Base-by-base conservation (phyloP, 2,329 filamentous ascomycete genomes). In the Diaporthe amygdali region DNA sequence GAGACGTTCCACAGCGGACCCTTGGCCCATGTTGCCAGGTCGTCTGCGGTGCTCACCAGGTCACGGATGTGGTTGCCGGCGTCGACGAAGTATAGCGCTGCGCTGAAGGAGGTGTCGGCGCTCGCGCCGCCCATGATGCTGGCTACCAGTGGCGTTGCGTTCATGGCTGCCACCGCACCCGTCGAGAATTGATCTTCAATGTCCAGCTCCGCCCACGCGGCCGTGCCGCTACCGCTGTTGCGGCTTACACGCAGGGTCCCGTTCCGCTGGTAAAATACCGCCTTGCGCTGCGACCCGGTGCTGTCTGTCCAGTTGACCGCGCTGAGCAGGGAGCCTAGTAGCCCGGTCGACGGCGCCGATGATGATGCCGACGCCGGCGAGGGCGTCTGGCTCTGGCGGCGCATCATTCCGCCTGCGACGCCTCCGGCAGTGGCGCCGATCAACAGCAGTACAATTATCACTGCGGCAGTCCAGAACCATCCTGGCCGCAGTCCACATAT, bases 251-350 rank as follows among this genome's bases (percentile, higher is more conserved):
- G 22, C 8, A 59, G 37, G 4, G 55, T 59, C 3, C 37, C 55
- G 25, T 59, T 59, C 0, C 37, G 55, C 9, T 44, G 55, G 32
- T 59, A 59, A 17, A 59, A 59, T 14, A 59, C 37, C 8, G 55
- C 55, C 9, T 27, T 59, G 22, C 22, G 55, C 17, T 59, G 55
- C 12, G 17, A 2, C 15, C 37, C 37, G 15, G 34, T 30, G 37
- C 55, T 59, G 37, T 59, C 55, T n/a, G 55, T 59, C 55, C 55
- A 59, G 55, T 59, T 59, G 55, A 59, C 55, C 22, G 55, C 55
- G 55, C 55, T 59, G 3, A 59, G 55, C 8, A 27, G 55, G 15
- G 55, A 44, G 15, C 32, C 37, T 14, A 39, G 22, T 14, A 59
- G 22, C 22, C 30, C 55, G 4, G 55, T 8, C 2, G 7, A 7